Evolutionary conservation across 257 asterid genomes (phyloP), one percentile per base, ranked within the genome.

Genomic region (Nicotiana otophora): DNA sequence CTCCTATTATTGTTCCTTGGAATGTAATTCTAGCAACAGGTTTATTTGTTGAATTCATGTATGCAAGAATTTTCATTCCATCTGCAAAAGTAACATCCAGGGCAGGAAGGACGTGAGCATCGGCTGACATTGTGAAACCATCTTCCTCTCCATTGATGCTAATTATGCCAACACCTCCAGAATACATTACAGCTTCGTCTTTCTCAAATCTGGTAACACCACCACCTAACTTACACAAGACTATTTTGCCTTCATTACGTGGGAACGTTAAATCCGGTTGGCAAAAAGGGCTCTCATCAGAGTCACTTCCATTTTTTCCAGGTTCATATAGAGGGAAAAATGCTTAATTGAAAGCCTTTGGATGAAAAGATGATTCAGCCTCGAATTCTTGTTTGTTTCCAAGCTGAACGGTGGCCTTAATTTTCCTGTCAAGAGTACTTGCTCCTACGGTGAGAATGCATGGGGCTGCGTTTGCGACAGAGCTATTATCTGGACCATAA

Each of bases 361-460:
- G 58, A 2, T 39, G 33, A 42, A 70, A 70, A 5, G 78, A 12
- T 70, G 78, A 39, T 39, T 70, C 78, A 0, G 58, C 78, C 58
- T 70, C 78, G 1, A 10, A 70, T n/a, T 5, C 30, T 70, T 39
- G 26, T n/a, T 39, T 10, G 78, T 70, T 39, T n/a, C 78, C 78
- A 11, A 70, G 57, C 0, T 0, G n/a, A 42, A 70, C 34, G 0
- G 78, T 42, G 57, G 33, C 78, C 58, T 70, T 70, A 31, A 70
- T 19, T 70, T 70, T 70, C 58, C 78, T 69, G 57, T 69, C 78
- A 69, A 69, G 28, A 10, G 11, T 69, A 57, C 78, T 39, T 11
- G 57, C 78, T 19, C 78, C 78, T 69, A 69, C 78, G 39, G 78
- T 69, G 17, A 69, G 55, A 36, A 69, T 69, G 55, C 77, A 69